Conservation (phyloP, 495 filamentous ascomycete species). For the Patellaria atrata region DNA sequence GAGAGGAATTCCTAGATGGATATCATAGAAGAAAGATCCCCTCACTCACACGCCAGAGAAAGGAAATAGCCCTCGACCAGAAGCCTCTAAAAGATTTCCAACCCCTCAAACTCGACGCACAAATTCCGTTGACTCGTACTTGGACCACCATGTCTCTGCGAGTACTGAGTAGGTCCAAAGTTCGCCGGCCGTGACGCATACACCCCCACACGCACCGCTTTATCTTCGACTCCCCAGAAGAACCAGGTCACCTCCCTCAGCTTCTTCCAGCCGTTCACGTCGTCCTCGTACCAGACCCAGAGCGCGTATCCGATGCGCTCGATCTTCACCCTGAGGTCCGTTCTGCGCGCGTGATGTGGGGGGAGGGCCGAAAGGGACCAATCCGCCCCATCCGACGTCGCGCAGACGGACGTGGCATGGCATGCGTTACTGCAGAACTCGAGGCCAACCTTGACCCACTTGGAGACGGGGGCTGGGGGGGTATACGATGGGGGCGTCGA, state of each 20-base stretch:
- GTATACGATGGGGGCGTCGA: constrained; percentile 21
- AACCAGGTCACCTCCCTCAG: constrained; percentile 46
- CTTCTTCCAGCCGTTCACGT: constrained; percentile 40
- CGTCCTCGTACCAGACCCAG: constrained; percentile 44
- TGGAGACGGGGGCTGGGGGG: constrained; percentile 26
- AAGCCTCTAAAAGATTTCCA: constrained; percentile 37
- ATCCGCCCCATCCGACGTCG: constrained; percentile 42
- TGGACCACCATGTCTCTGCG: constrained; percentile 31
- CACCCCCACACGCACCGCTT: constrained; percentile 41
- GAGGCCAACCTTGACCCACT: constrained; percentile 48
- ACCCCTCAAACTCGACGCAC: constrained; percentile 42
- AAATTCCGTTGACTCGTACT: constrained; percentile 29
- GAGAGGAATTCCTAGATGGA: too few relatives aligned
- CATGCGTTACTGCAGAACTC: constrained; percentile 39
- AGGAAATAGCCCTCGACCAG: too few relatives aligned
- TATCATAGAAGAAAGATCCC: too few relatives aligned
- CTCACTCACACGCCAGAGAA: too few relatives aligned
- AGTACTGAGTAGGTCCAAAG: constrained; percentile 30
- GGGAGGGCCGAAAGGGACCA: constrained; percentile 42
- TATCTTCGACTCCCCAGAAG: constrained; percentile 46
- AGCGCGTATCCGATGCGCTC: constrained; percentile 42
- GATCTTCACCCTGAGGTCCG: constrained; percentile 39
- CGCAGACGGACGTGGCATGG: constrained; percentile 41
- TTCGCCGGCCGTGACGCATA: constrained; percentile 41
- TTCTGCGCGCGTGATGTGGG: constrained; percentile 16